phyloP scores from a whole-genome alignment of 257 asterid species.

The Voacanga thouarsii region DNA sequence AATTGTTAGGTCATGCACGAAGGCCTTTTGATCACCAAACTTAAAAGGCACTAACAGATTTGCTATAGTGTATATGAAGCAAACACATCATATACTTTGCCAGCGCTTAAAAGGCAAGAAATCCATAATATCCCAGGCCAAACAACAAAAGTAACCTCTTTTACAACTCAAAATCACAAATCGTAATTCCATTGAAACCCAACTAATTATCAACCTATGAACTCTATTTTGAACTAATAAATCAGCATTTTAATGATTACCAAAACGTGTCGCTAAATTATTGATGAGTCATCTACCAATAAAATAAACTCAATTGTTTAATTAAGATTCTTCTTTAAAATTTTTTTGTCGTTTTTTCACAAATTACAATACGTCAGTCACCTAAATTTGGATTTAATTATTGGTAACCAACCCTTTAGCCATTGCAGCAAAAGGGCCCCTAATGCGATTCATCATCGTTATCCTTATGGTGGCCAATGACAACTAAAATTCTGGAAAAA shows the following conservation, averaged over 20 bases:
- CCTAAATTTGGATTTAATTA: neutral
- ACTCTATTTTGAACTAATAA: slow-evolving; percentile 33
- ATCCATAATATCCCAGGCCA: too few species aligned
- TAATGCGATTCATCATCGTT: slow-evolving; percentile 7
- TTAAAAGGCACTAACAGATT: too few species aligned
- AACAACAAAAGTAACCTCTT: neutral
- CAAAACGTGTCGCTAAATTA: slow-evolving; percentile 20
- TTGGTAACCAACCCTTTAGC: neutral
- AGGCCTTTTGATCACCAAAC: too few species aligned
- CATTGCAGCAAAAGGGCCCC: neutral
- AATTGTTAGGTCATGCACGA: too few species aligned
- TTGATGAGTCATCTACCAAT: slow-evolving; percentile 44
- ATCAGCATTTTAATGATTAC: slow-evolving; percentile 20
- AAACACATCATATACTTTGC: too few species aligned
- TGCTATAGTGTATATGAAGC: too few species aligned
- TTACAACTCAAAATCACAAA: neutral
- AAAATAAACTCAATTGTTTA: slow-evolving; percentile 19
- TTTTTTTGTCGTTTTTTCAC: slow-evolving; percentile 24
- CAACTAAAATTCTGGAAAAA: slow-evolving; percentile 13
- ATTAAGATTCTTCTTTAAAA: slow-evolving; percentile 16
- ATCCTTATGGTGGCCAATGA: slow-evolving; percentile 20
- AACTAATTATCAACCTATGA: slow-evolving; percentile 13
- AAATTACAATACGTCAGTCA: neutral
- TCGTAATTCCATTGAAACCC: neutral
- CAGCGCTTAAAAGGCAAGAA: too few species aligned